Conservation (phyloP, 805 yeast genomes). For the Zygoascus bituminiphila region DNA sequence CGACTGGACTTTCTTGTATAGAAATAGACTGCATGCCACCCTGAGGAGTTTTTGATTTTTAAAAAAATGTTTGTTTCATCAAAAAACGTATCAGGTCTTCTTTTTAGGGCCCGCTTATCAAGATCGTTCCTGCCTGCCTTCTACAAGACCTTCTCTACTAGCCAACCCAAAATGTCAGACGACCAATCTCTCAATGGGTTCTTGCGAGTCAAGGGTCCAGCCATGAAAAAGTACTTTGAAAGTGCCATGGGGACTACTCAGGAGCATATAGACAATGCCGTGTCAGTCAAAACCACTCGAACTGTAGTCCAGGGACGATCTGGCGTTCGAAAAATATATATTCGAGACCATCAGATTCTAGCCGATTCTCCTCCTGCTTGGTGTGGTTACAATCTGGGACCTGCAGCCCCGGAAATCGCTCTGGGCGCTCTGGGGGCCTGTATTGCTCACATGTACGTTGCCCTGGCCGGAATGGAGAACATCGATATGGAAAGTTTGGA, state of each 20-base stretch:
- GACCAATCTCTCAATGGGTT: slow-evolving; percentile 6
- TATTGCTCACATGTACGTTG: slow-evolving; percentile 10
- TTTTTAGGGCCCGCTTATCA: no score
- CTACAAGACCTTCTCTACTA: background rate
- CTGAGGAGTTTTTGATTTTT: no score
- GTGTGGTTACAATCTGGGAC: slow-evolving; percentile 9
- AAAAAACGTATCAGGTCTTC: no score
- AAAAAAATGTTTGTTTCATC: no score
- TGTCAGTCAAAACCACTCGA: background rate
- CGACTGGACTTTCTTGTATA: no score
- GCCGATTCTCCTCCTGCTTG: slow-evolving; percentile 11
- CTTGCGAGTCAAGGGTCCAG: slow-evolving; percentile 8
- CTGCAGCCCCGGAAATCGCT: slow-evolving; percentile 8
- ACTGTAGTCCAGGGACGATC: slow-evolving; percentile 7
- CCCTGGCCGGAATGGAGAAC: slow-evolving; percentile 8
- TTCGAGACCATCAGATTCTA: slow-evolving; percentile 7
- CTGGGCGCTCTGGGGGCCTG: slow-evolving; percentile 11
- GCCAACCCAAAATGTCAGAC: background rate
- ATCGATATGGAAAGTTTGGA: slow-evolving; percentile 3
- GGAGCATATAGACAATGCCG: slow-evolving; percentile 6
- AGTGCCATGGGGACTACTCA: slow-evolving; percentile 6
- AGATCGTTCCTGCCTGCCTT: background rate
- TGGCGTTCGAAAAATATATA: slow-evolving; percentile 6
- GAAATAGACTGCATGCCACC: no score
- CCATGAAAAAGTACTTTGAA: slow-evolving; percentile 7